Base-by-base conservation (phyloP, 2,329 filamentous ascomycete genomes). In the Aspergillus melleus region DNA sequence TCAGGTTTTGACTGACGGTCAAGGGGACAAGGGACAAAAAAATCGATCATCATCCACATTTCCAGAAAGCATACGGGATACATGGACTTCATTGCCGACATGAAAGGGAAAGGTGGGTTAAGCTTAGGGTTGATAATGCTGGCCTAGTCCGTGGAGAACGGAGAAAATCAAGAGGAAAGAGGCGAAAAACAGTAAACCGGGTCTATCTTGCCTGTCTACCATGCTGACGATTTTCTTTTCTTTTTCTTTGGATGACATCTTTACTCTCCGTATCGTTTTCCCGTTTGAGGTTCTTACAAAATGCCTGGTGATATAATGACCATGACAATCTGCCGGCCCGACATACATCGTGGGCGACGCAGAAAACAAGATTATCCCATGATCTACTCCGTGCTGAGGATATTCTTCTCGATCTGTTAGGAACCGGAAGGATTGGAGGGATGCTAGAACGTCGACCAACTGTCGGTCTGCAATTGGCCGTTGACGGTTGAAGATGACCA, bases 1-100 rank as follows among this genome's bases (percentile, higher is more conserved):
- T 54, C 49, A 59, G 55, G 57, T 57, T 57, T 29, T 29, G 26
- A 29, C 26, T 51, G 61, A 39, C 26, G 22, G 53, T 44, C 26
- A 14, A n/a, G 49, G 29, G 10, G 36, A 26, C 19, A 26, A 22
- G 22, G 22, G 39, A 19, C 36, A 46, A 36, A 46, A 36, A 47
- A 46, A 52, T 49, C 26, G 49, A 49, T 54, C 9, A 9, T 30
- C n/a, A 22, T 44, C 39, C 11, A 10, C 8, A 26, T 19, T 49
- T 49, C 42, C 12, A 22, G 39, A 22, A 29, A 24, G 2, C 42
- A 39, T 46, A 54, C 19, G 29, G 14, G 16, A 20, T 56, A 56
- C 26, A 42, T 11, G 16, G 14, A 42, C 14, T n/a, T 42, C 16
- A 42, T n/a, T 42, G 36, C 36, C 36, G 36, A 42, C 16, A 42